Evolutionary conservation across 352 stramenopile species (phyloP).

Genomic region (Globisporangium lucens): DNA sequence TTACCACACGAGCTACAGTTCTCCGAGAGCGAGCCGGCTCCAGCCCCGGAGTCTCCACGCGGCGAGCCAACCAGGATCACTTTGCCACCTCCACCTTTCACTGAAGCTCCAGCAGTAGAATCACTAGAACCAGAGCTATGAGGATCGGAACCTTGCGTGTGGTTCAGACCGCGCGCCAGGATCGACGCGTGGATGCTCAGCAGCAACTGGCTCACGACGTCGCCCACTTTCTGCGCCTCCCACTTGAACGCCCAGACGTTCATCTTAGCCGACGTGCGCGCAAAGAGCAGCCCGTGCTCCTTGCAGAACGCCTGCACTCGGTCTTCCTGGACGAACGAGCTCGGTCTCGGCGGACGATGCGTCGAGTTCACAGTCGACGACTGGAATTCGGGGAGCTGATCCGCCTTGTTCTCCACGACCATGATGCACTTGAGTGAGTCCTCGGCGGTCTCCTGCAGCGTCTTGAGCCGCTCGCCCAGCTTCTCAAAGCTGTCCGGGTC

Average conservation of each 20-base stretch:
- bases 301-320: constrained; percentile 55
- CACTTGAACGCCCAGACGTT: constrained; percentile 58
- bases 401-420: constrained; percentile 91
- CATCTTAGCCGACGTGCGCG: constrained; percentile 57
- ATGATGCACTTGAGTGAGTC: constrained; percentile 83
- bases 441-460: constrained; percentile 80
- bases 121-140: neutral
- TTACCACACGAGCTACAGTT: constrained; percentile 18
- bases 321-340: constrained; percentile 42
- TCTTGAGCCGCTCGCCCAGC: constrained; percentile 86
- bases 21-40: neutral
- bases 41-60: neutral
- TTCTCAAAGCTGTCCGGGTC: constrained; percentile 84
- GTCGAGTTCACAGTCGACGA: neutral
- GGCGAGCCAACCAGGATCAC: constrained; percentile 12
- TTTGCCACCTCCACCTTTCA: constrained; percentile 1
- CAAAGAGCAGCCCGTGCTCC: constrained; percentile 56
- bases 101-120: neutral
- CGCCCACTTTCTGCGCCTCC: constrained; percentile 45
- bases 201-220: constrained; percentile 55
- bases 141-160: neutral
- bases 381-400: constrained; percentile 42
- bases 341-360: constrained; percentile 12
- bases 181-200: constrained; percentile 54
- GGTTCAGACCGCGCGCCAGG: constrained; percentile 24